Evolutionary conservation across 2,329 filamentous ascomycete genomes (phyloP).

Genomic region (Exophiala bonariae): DNA sequence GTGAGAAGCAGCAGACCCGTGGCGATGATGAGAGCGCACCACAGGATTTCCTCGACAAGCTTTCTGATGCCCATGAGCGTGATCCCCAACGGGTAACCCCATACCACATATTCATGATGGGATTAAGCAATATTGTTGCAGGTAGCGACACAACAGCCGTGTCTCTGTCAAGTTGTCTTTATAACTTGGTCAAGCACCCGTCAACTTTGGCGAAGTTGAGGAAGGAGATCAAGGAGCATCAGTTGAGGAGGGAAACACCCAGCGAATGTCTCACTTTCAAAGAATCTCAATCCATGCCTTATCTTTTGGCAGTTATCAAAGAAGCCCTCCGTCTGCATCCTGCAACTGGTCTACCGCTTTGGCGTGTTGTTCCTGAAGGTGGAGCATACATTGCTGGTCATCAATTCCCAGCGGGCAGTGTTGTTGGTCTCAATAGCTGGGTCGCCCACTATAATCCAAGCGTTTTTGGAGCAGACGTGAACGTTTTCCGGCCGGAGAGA

Average conservation of each 20-base stretch:
- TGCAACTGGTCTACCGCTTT: conserved; percentile 68
- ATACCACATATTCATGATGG: conserved; percentile 16
- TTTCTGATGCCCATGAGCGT: conserved; percentile 33
- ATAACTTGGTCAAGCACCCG: conserved; percentile 57
- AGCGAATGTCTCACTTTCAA: conserved; percentile 50
- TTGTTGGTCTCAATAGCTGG: conserved; percentile 34
- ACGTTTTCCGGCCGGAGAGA: conserved; percentile 14
- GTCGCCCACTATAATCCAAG: conserved; percentile 33
- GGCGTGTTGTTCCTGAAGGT: conserved; percentile 69
- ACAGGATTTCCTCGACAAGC: conserved; percentile 42
- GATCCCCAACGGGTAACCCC: conserved; percentile 32
- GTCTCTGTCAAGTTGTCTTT: conserved; percentile 68
- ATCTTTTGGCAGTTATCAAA: conserved; percentile 74
- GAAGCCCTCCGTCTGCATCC: conserved; percentile 77
- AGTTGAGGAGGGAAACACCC: conserved; percentile 34
- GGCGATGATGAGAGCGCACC: conserved; percentile 2
- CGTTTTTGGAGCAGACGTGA: conserved; percentile 31
- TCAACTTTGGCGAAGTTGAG: conserved; percentile 5
- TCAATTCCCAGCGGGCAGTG: conserved; percentile 38
- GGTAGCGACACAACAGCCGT: conserved; percentile 68
- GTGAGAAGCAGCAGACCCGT: not conserved
- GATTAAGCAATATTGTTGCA: conserved; percentile 48
- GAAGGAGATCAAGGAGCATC: conserved; percentile 17
- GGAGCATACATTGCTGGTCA: conserved; percentile 55
- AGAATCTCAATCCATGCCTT: conserved; percentile 64